Base-by-base conservation (phyloP, 164 flowering plant genomes). In the Kalanchoe fedtschenkoi region DNA sequence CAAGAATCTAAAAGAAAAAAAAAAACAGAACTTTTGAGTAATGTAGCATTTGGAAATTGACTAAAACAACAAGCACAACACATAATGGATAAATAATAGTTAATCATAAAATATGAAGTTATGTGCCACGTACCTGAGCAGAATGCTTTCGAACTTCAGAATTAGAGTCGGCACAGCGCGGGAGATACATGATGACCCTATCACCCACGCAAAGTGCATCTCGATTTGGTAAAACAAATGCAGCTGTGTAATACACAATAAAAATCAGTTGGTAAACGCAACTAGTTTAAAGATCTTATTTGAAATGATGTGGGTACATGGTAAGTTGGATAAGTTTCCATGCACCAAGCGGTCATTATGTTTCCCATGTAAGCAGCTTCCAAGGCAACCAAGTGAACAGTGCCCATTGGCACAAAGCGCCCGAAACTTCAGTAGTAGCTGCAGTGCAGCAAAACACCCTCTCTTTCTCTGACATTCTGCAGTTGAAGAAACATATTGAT, bases 161-260 rank as follows among this genome's bases (percentile, higher is more conserved):
- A 70, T 80, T 77, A 11, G 88, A 75, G 75, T 95, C 99, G 17
- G 97, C 97, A 84, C 97, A 95, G 43, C 97, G 96, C 64, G 99
- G 93, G 71, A 95, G 95, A 76, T 95, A 95, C 47, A 74, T 69
- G 33, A 87, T 83, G 38, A 87, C 81, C 68, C 99, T 85, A 59
- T 95, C 93, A 32, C 99, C 99, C 57, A 90, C 63, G 64, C 76
- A 79, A 66, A 95, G 74, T 58, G 96, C 81, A 42, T 78, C 92
- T 63, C 97, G 93, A 79, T 84, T 91, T 66, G 99, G 97, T 72
- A 91, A 75, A 29, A 81, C 76, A 81, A 75, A 91, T 51, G 84
- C 83, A 66, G 88, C 99, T 88, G 85, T 60, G 17, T 60, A 29
- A 60, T 33, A 16, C 38, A 68, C 39, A 32, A n/a, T 58, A 59